Conservation (phyloP, 2,329 filamentous ascomycete species). For the Cryoendolithus antarcticus region DNA sequence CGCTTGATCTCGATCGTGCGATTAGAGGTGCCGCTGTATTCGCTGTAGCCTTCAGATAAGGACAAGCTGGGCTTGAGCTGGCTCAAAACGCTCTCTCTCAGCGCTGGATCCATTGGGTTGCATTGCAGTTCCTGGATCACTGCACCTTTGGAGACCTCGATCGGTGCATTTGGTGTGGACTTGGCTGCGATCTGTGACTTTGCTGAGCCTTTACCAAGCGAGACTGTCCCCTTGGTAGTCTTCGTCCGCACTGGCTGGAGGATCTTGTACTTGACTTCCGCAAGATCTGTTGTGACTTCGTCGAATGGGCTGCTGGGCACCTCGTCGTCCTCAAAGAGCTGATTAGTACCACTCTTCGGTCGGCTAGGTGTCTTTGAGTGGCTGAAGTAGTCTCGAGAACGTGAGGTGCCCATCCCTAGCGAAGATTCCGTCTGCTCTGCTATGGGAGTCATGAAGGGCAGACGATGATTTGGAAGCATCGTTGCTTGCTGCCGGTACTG, state of each 20-base stretch:
- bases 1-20: conserved; percentile 67
- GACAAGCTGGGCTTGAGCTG: conserved; percentile 60
- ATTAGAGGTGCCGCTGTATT: conserved; percentile 53
- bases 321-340: conserved; percentile 33
- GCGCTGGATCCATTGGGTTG: conserved; percentile 71
- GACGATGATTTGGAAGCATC: conserved; percentile 65
- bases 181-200: conserved; percentile 21
- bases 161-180: conserved; percentile 19
- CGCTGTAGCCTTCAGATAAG: conserved; percentile 68
- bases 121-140: conserved; percentile 74
- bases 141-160: conserved; percentile 47
- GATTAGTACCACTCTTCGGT: conserved; percentile 29
- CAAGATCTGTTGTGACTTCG: conserved; percentile 44
- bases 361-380: conserved; percentile 65
- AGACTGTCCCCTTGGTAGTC: conserved; percentile 31
- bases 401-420: conserved; percentile 52
- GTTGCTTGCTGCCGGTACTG: conserved; percentile 71
- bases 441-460: conserved; percentile 98
- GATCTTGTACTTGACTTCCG: conserved; percentile 30
- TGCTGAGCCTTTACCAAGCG: conserved; percentile 20
- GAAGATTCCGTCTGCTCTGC: conserved; percentile 91
- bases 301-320: conserved; percentile 60
- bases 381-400: conserved; percentile 44
- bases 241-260: conserved; percentile 41
- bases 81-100: conserved; percentile 63